phyloP scores from a whole-genome alignment of 495 filamentous ascomycete species.

The Lophiostoma macrostomum region DNA sequence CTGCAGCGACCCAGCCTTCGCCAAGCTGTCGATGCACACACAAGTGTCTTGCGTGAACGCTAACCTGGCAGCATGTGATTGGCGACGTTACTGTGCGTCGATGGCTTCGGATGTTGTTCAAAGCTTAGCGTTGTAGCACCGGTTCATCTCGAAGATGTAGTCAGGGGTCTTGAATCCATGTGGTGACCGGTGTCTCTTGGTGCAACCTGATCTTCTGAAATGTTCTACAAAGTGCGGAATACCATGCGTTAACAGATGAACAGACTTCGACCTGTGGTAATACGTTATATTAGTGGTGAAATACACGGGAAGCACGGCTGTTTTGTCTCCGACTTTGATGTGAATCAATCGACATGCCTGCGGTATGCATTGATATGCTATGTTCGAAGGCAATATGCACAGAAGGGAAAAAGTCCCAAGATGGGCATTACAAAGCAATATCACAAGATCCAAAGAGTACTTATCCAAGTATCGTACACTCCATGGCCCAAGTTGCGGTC shows the following conservation, averaged over 20 bases:
- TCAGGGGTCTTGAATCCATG: too few species aligned
- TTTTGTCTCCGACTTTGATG: too few species aligned
- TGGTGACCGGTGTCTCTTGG: too few species aligned
- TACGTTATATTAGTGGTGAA: too few species aligned
- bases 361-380: not conserved
- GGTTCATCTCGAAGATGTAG: too few species aligned
- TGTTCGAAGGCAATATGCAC: not conserved
- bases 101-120: not conserved
- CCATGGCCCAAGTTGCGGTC: too few species aligned
- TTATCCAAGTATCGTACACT: not conserved
- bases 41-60: conserved; percentile 17
- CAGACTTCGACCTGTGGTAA: too few species aligned
- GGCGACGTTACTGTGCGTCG: not conserved
- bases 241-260: too few species aligned
- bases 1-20: conserved; percentile 4
- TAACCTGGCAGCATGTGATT: not conserved
- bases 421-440: conserved; percentile 2
- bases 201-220: not conserved
- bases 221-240: not conserved
- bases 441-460: not conserved
- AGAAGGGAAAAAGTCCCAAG: too few species aligned
- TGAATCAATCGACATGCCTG: too few species aligned
- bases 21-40: conserved; percentile 1
- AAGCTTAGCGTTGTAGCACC: too few species aligned
- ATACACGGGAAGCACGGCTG: too few species aligned